Percentiles rank a stretch among this genome's conserved stretches.
Conservation (phyloP, 2,329 filamentous ascomycete genomes). For the Cryphonectria nitschkei region DNA sequence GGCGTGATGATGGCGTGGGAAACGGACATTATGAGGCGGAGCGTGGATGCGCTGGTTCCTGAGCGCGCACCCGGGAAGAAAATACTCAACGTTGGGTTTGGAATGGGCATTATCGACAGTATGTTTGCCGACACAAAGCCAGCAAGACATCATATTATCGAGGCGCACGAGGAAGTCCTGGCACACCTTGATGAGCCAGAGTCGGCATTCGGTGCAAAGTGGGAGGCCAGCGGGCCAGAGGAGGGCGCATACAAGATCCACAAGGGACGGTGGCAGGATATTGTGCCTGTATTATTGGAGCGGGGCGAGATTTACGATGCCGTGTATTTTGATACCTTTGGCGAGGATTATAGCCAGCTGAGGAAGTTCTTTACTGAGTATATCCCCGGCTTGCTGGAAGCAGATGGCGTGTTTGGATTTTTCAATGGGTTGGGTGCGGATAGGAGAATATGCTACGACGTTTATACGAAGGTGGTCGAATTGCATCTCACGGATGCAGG, state of each 20-base stretch:
- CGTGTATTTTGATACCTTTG: conserved; percentile 98
- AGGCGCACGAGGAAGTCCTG: conserved; percentile 80
- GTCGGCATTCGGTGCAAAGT: conserved; percentile 57
- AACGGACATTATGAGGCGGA: conserved; percentile 80
- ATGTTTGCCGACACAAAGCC: conserved; percentile 74
- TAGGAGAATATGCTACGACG: conserved; percentile 90
- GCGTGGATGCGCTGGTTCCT: conserved; percentile 67
- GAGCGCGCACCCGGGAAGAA: conserved; percentile 55
- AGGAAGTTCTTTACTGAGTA: conserved; percentile 86
- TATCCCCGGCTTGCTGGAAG: conserved; percentile 77
- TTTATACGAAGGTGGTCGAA: conserved; percentile 90
- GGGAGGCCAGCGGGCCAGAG: conserved; percentile 59
- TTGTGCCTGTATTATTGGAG: conserved; percentile 70
- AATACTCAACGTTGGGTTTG: conserved; percentile 85
- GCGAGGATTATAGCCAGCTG: conserved; percentile 87
- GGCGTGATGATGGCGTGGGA: conserved; percentile 97
- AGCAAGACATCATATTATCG: conserved; percentile 77
- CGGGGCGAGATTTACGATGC: conserved; percentile 76
- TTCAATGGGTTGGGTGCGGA: conserved; percentile 94
- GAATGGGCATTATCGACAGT: conserved; percentile 85
- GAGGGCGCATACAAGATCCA: conserved; percentile 75
- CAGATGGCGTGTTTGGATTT: conserved; percentile 77
- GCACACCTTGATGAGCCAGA: conserved; percentile 58
- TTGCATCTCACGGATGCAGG: conserved; percentile 89
- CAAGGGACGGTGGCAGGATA: conserved; percentile 79